Percentiles rank a stretch among this genome's conserved stretches.
Conservation (phyloP, 768 basidiomycete species). For the Mycena pura region DNA sequence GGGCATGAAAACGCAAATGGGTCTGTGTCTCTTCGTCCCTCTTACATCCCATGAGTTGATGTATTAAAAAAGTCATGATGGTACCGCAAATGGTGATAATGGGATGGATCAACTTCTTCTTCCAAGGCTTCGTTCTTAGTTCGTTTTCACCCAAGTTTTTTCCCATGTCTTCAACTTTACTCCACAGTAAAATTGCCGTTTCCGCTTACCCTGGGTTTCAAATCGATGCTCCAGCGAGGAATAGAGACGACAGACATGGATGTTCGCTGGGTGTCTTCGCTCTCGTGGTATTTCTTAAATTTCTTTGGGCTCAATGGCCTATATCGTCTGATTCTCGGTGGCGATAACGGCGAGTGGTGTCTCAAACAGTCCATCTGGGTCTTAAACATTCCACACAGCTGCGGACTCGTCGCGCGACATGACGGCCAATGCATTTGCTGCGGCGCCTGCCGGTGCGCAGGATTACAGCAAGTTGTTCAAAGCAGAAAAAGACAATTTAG, state of each 20-base stretch:
- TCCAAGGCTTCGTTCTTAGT: conserved; percentile 98
- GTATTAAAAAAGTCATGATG: conserved; percentile 75
- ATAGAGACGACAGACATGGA: conserved; percentile 97
- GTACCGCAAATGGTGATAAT: conserved; percentile 98
- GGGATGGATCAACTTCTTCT: conserved; percentile 99
- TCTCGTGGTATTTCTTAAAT: conserved; percentile 99
- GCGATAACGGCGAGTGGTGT: conserved; percentile 73
- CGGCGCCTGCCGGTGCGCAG: conserved; percentile 66
- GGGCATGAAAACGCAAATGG: conserved; percentile 98
- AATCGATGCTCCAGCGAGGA: conserved; percentile 96
- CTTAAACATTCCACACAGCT: conserved; percentile 48
- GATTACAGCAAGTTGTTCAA: conserved; percentile 92
- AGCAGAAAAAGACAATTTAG: conserved; percentile 90
- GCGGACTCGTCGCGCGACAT: conserved; percentile 83
- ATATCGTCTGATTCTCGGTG: conserved; percentile 91
- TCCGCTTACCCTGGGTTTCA: conserved; percentile 95
- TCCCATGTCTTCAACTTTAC: conserved; percentile 1
- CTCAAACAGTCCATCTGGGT: conserved; percentile 4
- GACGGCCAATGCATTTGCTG: conserved; percentile 71
- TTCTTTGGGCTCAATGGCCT: conserved; percentile 97
- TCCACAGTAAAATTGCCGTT: conserved; percentile 93
- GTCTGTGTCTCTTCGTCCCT: conserved; percentile 2
- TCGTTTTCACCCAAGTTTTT: conserved; percentile 43
- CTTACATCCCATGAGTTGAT: not conserved
- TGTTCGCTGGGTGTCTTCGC: conserved; percentile 97